phyloP scores from a whole-genome alignment of 2,329 filamentous ascomycete genomes.

The Plenodomus tracheiphilus region DNA sequence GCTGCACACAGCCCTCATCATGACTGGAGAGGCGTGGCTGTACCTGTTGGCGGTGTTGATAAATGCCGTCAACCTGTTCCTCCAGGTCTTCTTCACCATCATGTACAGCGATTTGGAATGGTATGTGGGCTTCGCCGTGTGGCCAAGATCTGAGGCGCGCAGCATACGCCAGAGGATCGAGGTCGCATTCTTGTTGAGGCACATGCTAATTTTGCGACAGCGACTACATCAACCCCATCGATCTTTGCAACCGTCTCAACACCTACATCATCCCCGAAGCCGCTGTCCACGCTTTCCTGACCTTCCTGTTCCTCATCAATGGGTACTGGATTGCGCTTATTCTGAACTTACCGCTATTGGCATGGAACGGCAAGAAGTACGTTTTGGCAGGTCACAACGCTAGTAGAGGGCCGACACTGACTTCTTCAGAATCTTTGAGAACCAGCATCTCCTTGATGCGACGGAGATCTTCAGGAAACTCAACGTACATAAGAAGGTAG shows the following conservation, averaged over 20 bases:
- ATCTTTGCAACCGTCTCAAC: slow-evolving; percentile 99
- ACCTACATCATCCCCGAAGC: slow-evolving; percentile 99
- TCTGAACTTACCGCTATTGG: slow-evolving; percentile 88
- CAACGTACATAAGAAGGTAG: slow-evolving; percentile 97
- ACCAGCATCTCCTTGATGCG: slow-evolving; percentile 93
- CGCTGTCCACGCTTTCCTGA: slow-evolving; percentile 94
- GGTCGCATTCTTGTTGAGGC: slow-evolving; percentile 8
- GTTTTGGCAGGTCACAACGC: slow-evolving; percentile 45
- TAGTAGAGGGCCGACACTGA: slow-evolving; percentile 35
- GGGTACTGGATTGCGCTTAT: slow-evolving; percentile 96
- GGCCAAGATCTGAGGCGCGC: not conserved
- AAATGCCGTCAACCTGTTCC: slow-evolving; percentile 99
- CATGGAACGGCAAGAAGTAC: slow-evolving; percentile 97
- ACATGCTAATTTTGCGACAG: slow-evolving; percentile 55
- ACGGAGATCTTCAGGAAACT: slow-evolving; percentile 99
- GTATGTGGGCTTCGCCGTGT: no score
- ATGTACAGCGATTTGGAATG: slow-evolving; percentile 99
- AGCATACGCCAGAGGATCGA: not conserved
- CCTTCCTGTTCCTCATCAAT: slow-evolving; percentile 95
- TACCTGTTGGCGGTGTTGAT: slow-evolving; percentile 97
- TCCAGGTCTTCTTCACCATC: slow-evolving; percentile 99
- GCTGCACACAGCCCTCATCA: slow-evolving; percentile 53
- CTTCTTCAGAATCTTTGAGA: slow-evolving; percentile 80
- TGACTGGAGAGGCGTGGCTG: slow-evolving; percentile 98
- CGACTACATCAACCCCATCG: slow-evolving; percentile 99